These are phyloP conservation scores for Colletotrichum horii DNA, from an alignment of 2,329 filamentous ascomycete genomes.

Conservation along the genomic window DNA sequence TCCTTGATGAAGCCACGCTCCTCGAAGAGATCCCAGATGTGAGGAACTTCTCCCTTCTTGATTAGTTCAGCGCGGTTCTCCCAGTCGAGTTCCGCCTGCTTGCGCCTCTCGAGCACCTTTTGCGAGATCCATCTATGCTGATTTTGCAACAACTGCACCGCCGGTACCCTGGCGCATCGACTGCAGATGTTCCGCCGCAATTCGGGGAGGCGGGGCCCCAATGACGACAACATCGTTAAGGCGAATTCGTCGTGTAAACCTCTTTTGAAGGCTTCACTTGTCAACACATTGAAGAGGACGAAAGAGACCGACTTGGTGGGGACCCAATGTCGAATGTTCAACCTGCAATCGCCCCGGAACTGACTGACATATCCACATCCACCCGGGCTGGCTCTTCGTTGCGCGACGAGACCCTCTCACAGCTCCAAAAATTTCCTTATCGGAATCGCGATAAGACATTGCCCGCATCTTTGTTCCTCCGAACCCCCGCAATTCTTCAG, in stretches of 20 bases:
- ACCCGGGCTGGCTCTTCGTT: not conserved
- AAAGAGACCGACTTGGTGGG: not conserved
- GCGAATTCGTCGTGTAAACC: not conserved
- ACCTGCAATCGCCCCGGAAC: not conserved
- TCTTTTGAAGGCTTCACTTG: not conserved
- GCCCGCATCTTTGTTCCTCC: not conserved
- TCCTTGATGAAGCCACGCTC: constrained; percentile 78
- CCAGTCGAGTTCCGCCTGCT: constrained; percentile 52
- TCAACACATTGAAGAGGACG: constrained; percentile 5
- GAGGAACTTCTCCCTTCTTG: constrained; percentile 49
- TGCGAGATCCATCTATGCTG: constrained; percentile 41
- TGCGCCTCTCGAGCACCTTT: constrained; percentile 49
- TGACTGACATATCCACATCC: not conserved
- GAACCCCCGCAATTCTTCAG: not conserved
- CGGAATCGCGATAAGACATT: not conserved
- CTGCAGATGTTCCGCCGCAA: constrained; percentile 13
- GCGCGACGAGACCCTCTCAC: not conserved
- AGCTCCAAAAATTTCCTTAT: constrained; percentile 23
- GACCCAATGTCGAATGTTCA: not conserved
- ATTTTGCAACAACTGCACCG: constrained; percentile 23
- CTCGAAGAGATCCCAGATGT: constrained; percentile 69
- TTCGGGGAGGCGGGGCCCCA: constrained; percentile 11
- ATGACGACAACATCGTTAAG: constrained; percentile 11
- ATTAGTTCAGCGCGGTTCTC: constrained; percentile 51
- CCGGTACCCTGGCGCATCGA: constrained; percentile 8